Percentiles rank a stretch among this genome's conserved stretches.
These are phyloP conservation scores for Neophaeococcomyces mojaviensis DNA, from an alignment of 2,329 filamentous ascomycete genomes.

Conservation along the genomic window DNA sequence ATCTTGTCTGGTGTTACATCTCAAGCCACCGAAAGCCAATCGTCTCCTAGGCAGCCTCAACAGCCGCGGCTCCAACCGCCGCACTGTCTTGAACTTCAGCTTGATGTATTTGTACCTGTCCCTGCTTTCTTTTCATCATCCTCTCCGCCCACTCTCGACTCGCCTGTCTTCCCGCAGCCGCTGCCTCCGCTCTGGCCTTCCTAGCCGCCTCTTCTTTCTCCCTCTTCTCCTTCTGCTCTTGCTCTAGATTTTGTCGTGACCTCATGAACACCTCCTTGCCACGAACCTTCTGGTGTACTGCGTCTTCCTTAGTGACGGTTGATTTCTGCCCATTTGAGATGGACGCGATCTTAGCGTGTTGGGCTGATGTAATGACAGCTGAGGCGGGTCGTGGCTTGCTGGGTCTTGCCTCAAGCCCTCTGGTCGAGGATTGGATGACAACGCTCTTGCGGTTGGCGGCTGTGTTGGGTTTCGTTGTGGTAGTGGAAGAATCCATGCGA, in stretches of 20 bases:
- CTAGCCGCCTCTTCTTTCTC: slow-evolving; percentile 28
- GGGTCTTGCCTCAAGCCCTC: too few relatives aligned
- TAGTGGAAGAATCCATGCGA: slow-evolving; percentile 9
- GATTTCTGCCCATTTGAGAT: slow-evolving; percentile 13
- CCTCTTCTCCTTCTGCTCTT: slow-evolving; percentile 24
- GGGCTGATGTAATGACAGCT: neutral
- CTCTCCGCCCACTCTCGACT: slow-evolving; percentile 31
- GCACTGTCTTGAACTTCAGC: too few relatives aligned
- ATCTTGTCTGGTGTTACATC: too few relatives aligned
- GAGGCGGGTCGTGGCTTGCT: slow-evolving; percentile 11
- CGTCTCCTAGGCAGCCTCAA: neutral
- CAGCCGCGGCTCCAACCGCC: neutral
- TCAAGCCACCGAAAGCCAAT: too few relatives aligned
- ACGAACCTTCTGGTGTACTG: too few relatives aligned
- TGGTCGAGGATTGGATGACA: too few relatives aligned
- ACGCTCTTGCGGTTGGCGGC: slow-evolving; percentile 1
- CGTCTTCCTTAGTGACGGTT: slow-evolving; percentile 18
- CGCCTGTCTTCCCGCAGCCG: slow-evolving; percentile 27
- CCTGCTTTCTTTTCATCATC: slow-evolving; percentile 22
- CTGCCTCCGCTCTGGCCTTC: slow-evolving; percentile 29
- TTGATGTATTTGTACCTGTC: slow-evolving; percentile 1
- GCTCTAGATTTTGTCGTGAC: slow-evolving; percentile 20
- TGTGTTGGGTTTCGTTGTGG: slow-evolving; percentile 11
- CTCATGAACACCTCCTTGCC: slow-evolving; percentile 26
- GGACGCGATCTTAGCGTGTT: neutral